Evolutionary conservation across 345 rosid genomes (phyloP).

Genomic region (Camelina neglecta): DNA sequence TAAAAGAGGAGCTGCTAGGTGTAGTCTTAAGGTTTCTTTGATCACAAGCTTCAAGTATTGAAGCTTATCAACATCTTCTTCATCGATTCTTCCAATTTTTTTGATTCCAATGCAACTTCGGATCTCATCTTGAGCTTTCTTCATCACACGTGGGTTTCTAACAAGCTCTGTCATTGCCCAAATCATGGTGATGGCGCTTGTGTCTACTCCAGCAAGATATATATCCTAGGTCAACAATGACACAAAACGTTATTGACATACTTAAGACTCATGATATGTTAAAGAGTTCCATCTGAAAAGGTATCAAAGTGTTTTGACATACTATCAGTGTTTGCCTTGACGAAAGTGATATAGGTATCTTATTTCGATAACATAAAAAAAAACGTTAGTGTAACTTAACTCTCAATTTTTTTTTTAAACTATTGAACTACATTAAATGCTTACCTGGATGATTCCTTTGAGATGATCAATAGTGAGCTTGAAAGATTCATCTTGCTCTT

Average conservation of each 20-base stretch:
- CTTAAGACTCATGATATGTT: not conserved
- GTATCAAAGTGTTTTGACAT: too few relatives aligned
- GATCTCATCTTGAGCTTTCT: slow-evolving; percentile 30
- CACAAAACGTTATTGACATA: not conserved
- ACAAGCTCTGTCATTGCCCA: slow-evolving; percentile 33
- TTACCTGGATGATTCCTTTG: slow-evolving; percentile 11
- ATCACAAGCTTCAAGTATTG: slow-evolving; percentile 56
- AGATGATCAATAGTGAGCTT: slow-evolving; percentile 16
- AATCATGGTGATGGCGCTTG: slow-evolving; percentile 38
- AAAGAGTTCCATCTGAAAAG: not conserved
- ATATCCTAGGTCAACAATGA: slow-evolving; percentile 19
- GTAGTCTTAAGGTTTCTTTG: slow-evolving; percentile 43
- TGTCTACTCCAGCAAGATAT: slow-evolving; percentile 33
- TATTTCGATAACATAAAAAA: not conserved
- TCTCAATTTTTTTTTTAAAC: too few relatives aligned
- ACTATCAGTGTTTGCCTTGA: too few relatives aligned
- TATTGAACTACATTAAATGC: not conserved
- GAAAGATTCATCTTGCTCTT: not conserved
- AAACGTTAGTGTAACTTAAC: not conserved
- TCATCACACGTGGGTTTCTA: slow-evolving; percentile 33
- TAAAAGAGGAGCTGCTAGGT: slow-evolving; percentile 55
- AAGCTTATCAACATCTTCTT: slow-evolving; percentile 50
- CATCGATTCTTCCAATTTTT: slow-evolving; percentile 32
- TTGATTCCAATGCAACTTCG: slow-evolving; percentile 39
- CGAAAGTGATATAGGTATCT: not conserved